Percentiles rank a stretch among this genome's conserved stretches.
These are phyloP conservation scores for Nemophila menziesii DNA, from an alignment of 257 asterid species.

Conservation along the genomic window DNA sequence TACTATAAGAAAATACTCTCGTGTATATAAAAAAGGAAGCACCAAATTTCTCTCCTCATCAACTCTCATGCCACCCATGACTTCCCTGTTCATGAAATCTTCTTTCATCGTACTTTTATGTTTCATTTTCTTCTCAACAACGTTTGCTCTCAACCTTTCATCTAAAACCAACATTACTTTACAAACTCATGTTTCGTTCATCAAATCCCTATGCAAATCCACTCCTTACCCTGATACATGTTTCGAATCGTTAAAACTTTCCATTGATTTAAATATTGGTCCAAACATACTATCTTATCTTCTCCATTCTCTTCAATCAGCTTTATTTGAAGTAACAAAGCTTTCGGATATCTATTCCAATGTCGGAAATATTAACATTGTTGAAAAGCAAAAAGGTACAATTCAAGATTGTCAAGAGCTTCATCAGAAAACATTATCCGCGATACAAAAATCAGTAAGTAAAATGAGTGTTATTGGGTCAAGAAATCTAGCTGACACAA, in stretches of 20 bases:
- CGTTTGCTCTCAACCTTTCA: constrained; percentile 11
- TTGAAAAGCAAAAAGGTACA: constrained; percentile 61
- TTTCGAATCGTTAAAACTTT: constrained; percentile 40
- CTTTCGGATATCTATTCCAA: constrained; percentile 37
- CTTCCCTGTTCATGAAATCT: constrained; percentile 1
- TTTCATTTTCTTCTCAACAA: constrained; percentile 2
- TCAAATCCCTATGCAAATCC: constrained; percentile 41
- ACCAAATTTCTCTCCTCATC: background rate
- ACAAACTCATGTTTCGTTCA: constrained; percentile 19
- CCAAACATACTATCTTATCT: constrained; percentile 42
- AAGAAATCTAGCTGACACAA: constrained; percentile 35
- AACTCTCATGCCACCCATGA: constrained; percentile 2
- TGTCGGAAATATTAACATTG: constrained; percentile 18
- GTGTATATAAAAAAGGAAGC: background rate
- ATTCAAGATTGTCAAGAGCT: constrained; percentile 62
- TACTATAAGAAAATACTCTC: no score
- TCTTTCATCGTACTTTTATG: constrained; percentile 1
- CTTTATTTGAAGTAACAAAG: constrained; percentile 34
- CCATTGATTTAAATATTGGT: constrained; percentile 38
- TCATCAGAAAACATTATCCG: constrained; percentile 49
- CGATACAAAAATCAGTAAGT: constrained; percentile 35
- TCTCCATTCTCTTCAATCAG: constrained; percentile 46
- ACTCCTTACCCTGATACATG: constrained; percentile 61
- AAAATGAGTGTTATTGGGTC: constrained; percentile 17
- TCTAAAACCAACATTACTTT: constrained; percentile 15